Conservation (phyloP, 306 rosid genomes). For the Psophocarpus tetragonolobus region DNA sequence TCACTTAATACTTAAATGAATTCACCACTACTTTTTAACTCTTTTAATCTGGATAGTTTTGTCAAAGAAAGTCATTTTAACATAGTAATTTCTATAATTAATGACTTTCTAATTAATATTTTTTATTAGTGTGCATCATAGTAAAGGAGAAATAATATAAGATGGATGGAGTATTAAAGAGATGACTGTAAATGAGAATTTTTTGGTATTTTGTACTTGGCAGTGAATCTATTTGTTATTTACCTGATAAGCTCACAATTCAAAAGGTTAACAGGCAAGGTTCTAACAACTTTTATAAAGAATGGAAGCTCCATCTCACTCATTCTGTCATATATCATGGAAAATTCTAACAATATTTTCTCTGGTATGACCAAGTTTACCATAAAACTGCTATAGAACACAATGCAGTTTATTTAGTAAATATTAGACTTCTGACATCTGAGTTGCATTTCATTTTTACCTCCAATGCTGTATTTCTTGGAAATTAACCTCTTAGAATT, state of each 20-base stretch:
- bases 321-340: not conserved
- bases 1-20: not conserved
- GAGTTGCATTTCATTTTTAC: not conserved
- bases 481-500: conserved; percentile 10
- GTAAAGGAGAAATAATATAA: not conserved
- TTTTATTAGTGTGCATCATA: not conserved
- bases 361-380: not conserved
- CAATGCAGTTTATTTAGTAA: not conserved
- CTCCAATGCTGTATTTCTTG: not conserved
- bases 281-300: not conserved
- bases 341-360: not conserved
- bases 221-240: not conserved
- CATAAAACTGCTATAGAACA: not conserved
- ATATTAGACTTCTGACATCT: not conserved
- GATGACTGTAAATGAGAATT: not conserved
- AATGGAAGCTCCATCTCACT: conserved; percentile 29
- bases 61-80: not conserved
- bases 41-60: not conserved
- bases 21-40: not conserved
- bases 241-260: not conserved
- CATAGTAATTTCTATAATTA: not conserved
- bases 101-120: too few relatives aligned
- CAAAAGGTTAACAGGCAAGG: not conserved
- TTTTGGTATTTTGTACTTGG: not conserved
- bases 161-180: not conserved